These are phyloP conservation scores for Lachancea sp. DNA, from an alignment of 805 yeast species.

Conservation along the genomic window DNA sequence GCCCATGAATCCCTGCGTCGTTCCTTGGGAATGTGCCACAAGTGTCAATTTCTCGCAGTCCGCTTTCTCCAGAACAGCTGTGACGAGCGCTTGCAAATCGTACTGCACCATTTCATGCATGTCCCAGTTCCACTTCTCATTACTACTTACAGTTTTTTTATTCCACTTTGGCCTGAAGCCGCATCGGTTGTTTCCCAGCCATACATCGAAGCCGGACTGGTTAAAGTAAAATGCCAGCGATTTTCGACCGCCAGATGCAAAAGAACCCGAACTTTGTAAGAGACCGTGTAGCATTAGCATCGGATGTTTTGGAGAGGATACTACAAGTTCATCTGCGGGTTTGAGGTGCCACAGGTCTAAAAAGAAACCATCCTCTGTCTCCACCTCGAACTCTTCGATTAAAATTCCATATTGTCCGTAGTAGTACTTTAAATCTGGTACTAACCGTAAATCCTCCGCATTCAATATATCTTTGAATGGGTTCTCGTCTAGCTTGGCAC, in stretches of 20 bases:
- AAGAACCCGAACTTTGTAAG: constrained; percentile 81
- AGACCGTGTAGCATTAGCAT: constrained; percentile 79
- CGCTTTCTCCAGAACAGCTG: constrained; percentile 44
- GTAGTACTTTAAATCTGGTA: constrained; percentile 61
- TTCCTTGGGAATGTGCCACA: constrained; percentile 89
- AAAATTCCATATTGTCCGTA: constrained; percentile 54
- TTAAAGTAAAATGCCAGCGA: constrained; percentile 59
- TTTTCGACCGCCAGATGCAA: constrained; percentile 71
- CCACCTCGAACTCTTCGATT: constrained; percentile 50
- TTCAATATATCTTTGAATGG: constrained; percentile 25
- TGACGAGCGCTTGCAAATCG: constrained; percentile 71
- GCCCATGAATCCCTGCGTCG: constrained; percentile 74
- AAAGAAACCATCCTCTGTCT: constrained; percentile 75
- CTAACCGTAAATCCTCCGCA: constrained; percentile 32
- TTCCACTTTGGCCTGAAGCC: constrained; percentile 72
- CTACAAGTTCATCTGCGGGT: constrained; percentile 14
- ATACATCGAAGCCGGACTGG: constrained; percentile 67
- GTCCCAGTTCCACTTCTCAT: constrained; percentile 87
- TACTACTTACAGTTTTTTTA: constrained; percentile 32
- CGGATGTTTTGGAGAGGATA: constrained; percentile 41
- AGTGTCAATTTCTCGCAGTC: constrained; percentile 44
- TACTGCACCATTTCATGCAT: constrained; percentile 70
- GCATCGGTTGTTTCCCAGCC: constrained; percentile 89
- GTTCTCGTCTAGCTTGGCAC: constrained; percentile 13
- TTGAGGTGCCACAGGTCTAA: constrained; percentile 52